Percentiles rank a stretch among this genome's conserved stretches.
Evolutionary conservation across 2,329 filamentous ascomycete species (phyloP).

Genomic region (Calonectria honghensis): DNA sequence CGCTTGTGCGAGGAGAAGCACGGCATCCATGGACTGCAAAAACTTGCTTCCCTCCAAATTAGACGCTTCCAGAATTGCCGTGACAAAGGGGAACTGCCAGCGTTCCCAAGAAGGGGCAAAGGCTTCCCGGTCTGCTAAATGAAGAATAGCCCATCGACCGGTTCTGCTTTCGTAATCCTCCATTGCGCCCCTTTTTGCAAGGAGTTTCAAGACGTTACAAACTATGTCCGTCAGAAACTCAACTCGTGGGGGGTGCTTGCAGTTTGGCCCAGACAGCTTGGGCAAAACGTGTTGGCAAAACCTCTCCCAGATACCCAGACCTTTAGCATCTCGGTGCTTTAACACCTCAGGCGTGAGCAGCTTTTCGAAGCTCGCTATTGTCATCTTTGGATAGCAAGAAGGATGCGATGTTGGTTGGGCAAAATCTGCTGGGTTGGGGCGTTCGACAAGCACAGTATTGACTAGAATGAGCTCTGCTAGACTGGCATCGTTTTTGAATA

Average conservation of each 20-base stretch:
- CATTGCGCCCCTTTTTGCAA: conserved; percentile 44
- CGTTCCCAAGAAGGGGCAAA: conserved; percentile 37
- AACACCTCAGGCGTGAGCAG: conserved; percentile 55
- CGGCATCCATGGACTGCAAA: conserved; percentile 37
- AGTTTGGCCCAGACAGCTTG: conserved; percentile 31
- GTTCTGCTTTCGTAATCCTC: conserved; percentile 44
- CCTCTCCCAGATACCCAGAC: conserved; percentile 53
- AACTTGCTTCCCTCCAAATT: conserved; percentile 18
- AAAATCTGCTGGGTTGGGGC: neutral
- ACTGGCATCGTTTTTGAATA: conserved; percentile 46
- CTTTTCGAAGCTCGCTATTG: conserved; percentile 34
- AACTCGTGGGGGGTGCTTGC: conserved; percentile 35
- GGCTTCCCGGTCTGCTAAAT: conserved; percentile 35
- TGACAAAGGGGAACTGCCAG: conserved; percentile 45
- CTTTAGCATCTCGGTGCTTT: conserved; percentile 41
- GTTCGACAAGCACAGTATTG: conserved; percentile 47
- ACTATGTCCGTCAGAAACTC: conserved; percentile 45
- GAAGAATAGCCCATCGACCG: conserved; percentile 43
- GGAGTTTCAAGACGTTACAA: conserved; percentile 40
- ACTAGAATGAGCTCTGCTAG: conserved; percentile 57
- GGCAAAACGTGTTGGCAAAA: conserved; percentile 51
- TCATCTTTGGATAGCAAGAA: conserved; percentile 49
- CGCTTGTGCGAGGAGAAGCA: conserved; percentile 38
- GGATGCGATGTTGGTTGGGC: conserved; percentile 48
- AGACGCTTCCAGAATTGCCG: conserved; percentile 28